Evolutionary conservation across 768 basidiomycete species (phyloP), one percentile per base, ranked within the genome.

Genomic region (Calocybe gangraenosa): DNA sequence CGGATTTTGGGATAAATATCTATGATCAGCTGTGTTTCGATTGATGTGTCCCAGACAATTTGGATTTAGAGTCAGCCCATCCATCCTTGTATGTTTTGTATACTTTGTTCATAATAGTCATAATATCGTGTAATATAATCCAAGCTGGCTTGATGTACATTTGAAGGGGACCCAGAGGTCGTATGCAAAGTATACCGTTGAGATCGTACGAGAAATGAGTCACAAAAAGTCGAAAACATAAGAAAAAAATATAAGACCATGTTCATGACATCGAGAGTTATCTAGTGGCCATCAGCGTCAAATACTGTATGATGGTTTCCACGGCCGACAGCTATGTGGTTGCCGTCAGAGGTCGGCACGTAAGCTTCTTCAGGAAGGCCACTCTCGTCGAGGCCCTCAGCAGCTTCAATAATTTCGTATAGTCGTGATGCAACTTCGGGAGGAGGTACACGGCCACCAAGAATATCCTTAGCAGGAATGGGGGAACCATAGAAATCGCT

Each of bases 351-450:
- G 25, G 76, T 71, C 0, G 93, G 93, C 20, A 93, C 81, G 60
- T 91, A 96, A 2, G 89, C 78, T 20, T 76, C 70, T 18, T 86
- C 78, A 0, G 93, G 92, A 17, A 95, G 67, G 2, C 82, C 83
- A 0, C 71, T 68, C 69, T 96, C 93, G 60, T 96, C 93, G 38
- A 95, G 68, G 25, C 93, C 93, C 65, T 94, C 93, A 7, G 92
- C 92, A 25, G 91, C 87, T 67, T 98, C 95, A 54, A 99, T 95
- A 58, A 97, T 85, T 62, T 98, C 95, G 65, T 98, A 98, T 52
- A 97, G 63, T 52, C 76, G 76, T 23, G 87, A 89, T 1, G 93
- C 93, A 46, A 95, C 91, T 67, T 98, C 95, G 0, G 96, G 95
- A n/a, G 95, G 90, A 3, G 95, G 96, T 1, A 98, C 94, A 15